Evolutionary conservation across 2,329 filamentous ascomycete genomes (phyloP), one percentile per base, ranked within the genome.

Genomic region (Sporothrix luriei): DNA sequence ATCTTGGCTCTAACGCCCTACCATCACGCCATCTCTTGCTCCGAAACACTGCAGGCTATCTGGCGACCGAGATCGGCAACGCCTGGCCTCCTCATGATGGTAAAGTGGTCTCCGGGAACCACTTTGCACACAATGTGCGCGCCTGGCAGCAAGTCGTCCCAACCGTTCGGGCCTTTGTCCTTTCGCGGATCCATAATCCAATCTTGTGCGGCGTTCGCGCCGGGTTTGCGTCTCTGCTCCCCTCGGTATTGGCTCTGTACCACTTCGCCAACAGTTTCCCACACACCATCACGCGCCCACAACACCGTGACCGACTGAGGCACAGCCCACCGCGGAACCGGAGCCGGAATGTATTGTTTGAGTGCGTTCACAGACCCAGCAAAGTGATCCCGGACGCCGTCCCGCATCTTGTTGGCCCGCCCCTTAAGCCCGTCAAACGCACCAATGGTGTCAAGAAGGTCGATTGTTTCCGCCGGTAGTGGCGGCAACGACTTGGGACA

Each of bases 251-350:
- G 49, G 51, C 33, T 29, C 49, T 52, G 64, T 54, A 46, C 64
- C 13, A 43, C 64, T 13, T 62, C 57, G 57, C 57, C 38, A 62
- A 62, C 57, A 43, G 68, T 70, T 46, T 70, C 68, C 68, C 68
- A 70, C n/a, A 70, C 54, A 24, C 68, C 68, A 48, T 70, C 68
- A 1, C 68, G 62, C 7, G 68, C 68, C 68, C 57, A 62, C 38
- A 62, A 19, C 38, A 62, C 57, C 11, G 57, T 46, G 19, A 62
- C 57, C 49, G 33, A 66, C 51, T 55, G 64, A 26, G 64, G 64
- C 46, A 52, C 29, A 13, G 49, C 49, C 49, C 64, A 55, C 14
- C 13, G 49, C 14, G 64, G 64, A 40, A 66, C 43, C 21, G 64
- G 64, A 26, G 51, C 33, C 16, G 64, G 64, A 2, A 19, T 66